A percentile compares a stretch with the other conserved stretches of the same genome.
phyloP scores from a whole-genome alignment of 140 eudicot genomes.

The Oenanthe javanica region DNA sequence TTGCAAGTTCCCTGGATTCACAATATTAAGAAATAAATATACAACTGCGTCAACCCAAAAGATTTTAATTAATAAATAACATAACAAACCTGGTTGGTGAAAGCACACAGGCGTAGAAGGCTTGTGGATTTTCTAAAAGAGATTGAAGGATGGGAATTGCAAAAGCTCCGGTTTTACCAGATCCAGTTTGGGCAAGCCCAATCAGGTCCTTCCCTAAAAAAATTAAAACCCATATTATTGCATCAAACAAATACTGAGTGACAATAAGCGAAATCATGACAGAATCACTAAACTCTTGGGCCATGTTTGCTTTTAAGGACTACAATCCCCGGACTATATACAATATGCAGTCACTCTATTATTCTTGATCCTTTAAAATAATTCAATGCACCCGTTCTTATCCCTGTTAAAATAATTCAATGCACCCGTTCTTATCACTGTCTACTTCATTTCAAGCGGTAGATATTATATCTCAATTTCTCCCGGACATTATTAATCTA shows the following conservation, averaged over 20 bases:
- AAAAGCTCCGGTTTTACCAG: constrained; percentile 95
- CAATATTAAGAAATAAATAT: neutral
- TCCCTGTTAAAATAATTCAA: no score
- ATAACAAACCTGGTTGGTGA: constrained; percentile 72
- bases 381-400: neutral
- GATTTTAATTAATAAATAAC: neutral
- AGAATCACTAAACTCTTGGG: neutral
- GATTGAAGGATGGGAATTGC: constrained; percentile 83
- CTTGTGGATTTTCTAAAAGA: constrained; percentile 39
- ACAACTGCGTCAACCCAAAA: neutral
- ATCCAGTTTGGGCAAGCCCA: constrained; percentile 94
- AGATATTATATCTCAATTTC: no score
- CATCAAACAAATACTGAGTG: neutral
- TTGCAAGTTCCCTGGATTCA: constrained; percentile 62
- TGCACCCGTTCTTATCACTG: no score
- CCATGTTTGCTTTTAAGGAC: neutral
- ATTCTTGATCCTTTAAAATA: no score
- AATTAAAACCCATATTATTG: neutral
- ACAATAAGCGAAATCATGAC: neutral
- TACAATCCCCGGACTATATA: neutral
- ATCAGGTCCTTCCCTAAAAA: constrained; percentile 71
- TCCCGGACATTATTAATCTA: no score
- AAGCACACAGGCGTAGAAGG: constrained; percentile 81
- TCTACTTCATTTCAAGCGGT: neutral
- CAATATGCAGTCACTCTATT: neutral